A percentile compares a stretch with the other conserved stretches of the same genome.
Evolutionary conservation across 768 basidiomycete genomes (phyloP).

Genomic region (Russula sp.): DNA sequence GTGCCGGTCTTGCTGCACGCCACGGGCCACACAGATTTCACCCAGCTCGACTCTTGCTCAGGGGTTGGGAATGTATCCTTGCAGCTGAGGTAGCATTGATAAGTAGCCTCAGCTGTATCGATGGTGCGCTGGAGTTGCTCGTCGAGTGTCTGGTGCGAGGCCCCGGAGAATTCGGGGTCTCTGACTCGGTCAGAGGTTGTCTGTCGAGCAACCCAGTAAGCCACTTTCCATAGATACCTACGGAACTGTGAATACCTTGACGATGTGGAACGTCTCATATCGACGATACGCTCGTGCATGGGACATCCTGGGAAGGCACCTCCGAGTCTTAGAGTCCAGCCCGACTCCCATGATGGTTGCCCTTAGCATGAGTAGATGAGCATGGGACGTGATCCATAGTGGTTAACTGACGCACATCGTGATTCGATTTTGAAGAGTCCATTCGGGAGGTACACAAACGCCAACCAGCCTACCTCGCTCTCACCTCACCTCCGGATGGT

Average conservation of each 20-base stretch:
- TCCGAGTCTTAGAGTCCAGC: not conserved
- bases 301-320: not conserved
- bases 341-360: not conserved
- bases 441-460: no score
- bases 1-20: no score
- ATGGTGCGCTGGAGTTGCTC: not conserved
- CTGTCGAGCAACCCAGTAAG: not conserved
- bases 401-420: not conserved
- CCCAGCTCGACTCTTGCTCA: no score
- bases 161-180: not conserved
- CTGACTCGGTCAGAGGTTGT: slow-evolving; percentile 8
- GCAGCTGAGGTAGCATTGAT: no score
- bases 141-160: not conserved
- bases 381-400: not conserved
- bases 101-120: no score
- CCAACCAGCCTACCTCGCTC: no score
- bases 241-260: not conserved
- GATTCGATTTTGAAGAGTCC: slow-evolving; percentile 9
- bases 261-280: slow-evolving; percentile 4
- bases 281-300: slow-evolving; percentile 5
- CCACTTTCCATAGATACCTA: not conserved
- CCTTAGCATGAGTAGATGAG: not conserved
- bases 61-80: no score
- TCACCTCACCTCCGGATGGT: no score
- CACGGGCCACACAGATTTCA: no score